Evolutionary conservation across 2,329 filamentous ascomycete species (phyloP).

Genomic region (Cercospora beticola): DNA sequence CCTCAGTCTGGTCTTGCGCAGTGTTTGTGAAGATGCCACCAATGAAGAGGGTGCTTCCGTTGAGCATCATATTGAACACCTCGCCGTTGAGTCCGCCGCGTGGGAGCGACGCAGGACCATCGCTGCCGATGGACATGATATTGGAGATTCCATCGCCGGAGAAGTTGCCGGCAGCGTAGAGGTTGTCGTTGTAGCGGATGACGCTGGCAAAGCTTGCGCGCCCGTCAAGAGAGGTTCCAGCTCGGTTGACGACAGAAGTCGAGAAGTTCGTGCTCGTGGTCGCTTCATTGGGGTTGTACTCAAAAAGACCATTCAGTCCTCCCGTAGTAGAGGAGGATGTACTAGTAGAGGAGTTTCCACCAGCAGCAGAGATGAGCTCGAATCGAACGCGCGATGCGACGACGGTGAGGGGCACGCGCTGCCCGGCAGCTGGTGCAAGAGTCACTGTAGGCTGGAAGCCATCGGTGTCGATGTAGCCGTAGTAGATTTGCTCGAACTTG

Average conservation of each 20-base stretch:
- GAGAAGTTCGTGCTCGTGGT: conserved; percentile 63
- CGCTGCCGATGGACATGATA: conserved; percentile 67
- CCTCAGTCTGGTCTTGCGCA: conserved; percentile 58
- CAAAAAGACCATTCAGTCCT: conserved; percentile 85
- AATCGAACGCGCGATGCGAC: conserved; percentile 91
- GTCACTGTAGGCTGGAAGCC: conserved; percentile 81
- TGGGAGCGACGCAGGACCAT: conserved; percentile 61
- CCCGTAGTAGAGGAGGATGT: conserved; percentile 59
- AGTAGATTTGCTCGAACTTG: conserved; percentile 93
- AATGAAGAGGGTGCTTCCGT: conserved; percentile 69
- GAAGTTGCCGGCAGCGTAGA: conserved; percentile 84
- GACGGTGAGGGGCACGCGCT: conserved; percentile 66
- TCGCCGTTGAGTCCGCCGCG: conserved; percentile 76
- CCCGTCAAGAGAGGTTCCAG: conserved; percentile 67
- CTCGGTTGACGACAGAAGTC: conserved; percentile 71
- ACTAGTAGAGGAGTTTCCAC: conserved; percentile 48
- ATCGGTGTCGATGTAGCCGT: conserved; percentile 76
- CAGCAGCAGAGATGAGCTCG: conserved; percentile 68
- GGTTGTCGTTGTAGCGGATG: conserved; percentile 55
- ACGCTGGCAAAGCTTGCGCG: conserved; percentile 71
- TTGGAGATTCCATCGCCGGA: conserved; percentile 67
- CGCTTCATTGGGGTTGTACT: conserved; percentile 70
- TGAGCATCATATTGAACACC: conserved; percentile 69
- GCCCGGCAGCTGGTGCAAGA: conserved; percentile 66
- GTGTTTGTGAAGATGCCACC: conserved; percentile 84